Evolutionary conservation across 805 yeast species (phyloP).

Genomic region (Pichia cabralensis): DNA sequence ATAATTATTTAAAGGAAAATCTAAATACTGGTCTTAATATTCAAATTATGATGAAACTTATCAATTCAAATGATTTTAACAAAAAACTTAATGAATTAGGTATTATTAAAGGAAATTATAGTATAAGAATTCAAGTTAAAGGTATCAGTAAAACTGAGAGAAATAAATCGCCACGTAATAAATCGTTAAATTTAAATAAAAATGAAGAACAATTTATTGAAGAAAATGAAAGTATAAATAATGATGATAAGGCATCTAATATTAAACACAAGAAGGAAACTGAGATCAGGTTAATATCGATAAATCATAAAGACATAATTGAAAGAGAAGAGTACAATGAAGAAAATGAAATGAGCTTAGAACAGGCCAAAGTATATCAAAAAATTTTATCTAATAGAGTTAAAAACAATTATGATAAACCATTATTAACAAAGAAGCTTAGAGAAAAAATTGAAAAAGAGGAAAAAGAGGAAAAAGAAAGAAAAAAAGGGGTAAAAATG

Average conservation of each 20-base stretch:
- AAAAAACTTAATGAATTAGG: background rate
- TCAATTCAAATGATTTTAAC: background rate
- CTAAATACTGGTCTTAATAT: background rate
- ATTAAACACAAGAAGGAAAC: too few species aligned
- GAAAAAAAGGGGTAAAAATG: constrained; percentile 6
- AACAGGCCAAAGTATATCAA: constrained; percentile 46
- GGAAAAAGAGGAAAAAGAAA: constrained; percentile 12
- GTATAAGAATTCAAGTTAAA: background rate
- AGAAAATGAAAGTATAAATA: too few species aligned
- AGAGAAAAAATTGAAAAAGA: constrained; percentile 13
- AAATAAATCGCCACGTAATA: too few species aligned
- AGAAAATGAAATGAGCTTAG: constrained; percentile 33
- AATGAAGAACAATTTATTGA: too few species aligned
- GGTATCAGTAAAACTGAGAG: background rate
- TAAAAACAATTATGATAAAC: constrained; percentile 20
- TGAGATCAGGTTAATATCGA: too few species aligned
- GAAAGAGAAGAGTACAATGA: too few species aligned
- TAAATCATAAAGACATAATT: too few species aligned
- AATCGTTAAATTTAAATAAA: background rate
- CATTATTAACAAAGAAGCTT: constrained; percentile 20
- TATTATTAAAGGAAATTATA: background rate
- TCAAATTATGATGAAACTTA: background rate
- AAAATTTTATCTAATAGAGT: constrained; percentile 35
- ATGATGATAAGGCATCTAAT: too few species aligned
- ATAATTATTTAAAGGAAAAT: background rate